A percentile compares a stretch with the other conserved stretches of the same genome.
These are phyloP conservation scores for Digitaria exilis DNA, from an alignment of 202 grass and related monocot genomes.

Conservation along the genomic window DNA sequence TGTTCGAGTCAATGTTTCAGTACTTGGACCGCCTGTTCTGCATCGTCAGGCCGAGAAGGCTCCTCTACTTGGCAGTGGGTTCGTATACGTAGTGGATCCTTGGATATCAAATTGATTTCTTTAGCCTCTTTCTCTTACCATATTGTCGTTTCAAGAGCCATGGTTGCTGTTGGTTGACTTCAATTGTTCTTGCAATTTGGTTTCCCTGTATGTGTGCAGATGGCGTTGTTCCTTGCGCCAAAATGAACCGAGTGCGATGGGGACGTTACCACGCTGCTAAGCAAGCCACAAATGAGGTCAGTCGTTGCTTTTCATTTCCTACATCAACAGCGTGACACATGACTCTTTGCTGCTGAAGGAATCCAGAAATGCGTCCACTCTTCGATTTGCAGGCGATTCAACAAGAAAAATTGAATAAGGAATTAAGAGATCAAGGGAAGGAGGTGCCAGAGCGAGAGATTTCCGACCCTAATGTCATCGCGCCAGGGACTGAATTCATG, in stretches of 20 bases:
- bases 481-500: constrained; percentile 71
- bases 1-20: constrained; percentile 53
- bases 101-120: neutral
- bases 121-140: neutral
- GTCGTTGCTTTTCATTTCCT: neutral
- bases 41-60: constrained; percentile 52
- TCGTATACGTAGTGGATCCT: neutral
- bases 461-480: constrained; percentile 51
- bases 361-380: neutral
- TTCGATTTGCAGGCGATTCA: constrained; percentile 39
- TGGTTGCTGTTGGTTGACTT: neutral
- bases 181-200: neutral
- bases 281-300: constrained; percentile 29
- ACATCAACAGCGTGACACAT: neutral
- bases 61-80: constrained; percentile 79
- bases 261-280: constrained; percentile 56
- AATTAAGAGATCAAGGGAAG: constrained; percentile 38
- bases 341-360: neutral
- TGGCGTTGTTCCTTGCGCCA: constrained; percentile 68
- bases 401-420: constrained; percentile 25
- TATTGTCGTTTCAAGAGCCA: too few relatives aligned
- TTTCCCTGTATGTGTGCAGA: constrained; percentile 35
- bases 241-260: constrained; percentile 67
- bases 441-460: constrained; percentile 19
- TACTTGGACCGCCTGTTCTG: constrained; percentile 57